Percentiles rank a stretch among this genome's conserved stretches.
Conservation (phyloP, 2,329 filamentous ascomycete genomes). For the Pestalotiopsis sp. region DNA sequence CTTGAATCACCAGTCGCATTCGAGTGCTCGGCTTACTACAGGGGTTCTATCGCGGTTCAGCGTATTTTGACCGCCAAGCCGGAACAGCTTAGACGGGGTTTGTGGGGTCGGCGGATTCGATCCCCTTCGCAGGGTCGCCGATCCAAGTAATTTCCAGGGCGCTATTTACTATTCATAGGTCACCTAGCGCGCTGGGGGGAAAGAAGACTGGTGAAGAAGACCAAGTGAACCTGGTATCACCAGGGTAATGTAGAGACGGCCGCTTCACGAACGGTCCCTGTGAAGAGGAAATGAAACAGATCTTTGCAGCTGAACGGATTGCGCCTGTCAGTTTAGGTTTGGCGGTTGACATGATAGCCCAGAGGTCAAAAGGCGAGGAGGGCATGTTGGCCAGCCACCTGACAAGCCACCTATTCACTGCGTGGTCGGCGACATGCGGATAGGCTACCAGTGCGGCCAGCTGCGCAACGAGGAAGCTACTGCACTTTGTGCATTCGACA, state of each 20-base stretch:
- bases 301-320: no score
- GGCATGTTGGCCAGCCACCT: no score
- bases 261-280: no score
- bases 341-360: no score
- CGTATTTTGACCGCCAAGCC: neutral
- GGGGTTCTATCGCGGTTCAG: neutral
- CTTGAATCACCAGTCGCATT: neutral
- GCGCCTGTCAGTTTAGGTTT: no score
- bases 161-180: neutral
- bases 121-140: neutral
- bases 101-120: neutral
- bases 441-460: neutral
- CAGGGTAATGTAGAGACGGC: no score
- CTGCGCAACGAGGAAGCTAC: no score
- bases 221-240: no score
- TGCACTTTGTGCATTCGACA: no score
- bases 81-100: neutral
- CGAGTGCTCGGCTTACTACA: neutral
- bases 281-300: no score
- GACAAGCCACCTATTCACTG: neutral
- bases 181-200: neutral
- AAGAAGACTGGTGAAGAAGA: no score
- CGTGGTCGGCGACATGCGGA: neutral
- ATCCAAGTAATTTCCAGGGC: neutral
- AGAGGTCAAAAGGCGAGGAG: no score